Conservation (phyloP, 257 asterid genomes). For the Solanum bukasovii region DNA sequence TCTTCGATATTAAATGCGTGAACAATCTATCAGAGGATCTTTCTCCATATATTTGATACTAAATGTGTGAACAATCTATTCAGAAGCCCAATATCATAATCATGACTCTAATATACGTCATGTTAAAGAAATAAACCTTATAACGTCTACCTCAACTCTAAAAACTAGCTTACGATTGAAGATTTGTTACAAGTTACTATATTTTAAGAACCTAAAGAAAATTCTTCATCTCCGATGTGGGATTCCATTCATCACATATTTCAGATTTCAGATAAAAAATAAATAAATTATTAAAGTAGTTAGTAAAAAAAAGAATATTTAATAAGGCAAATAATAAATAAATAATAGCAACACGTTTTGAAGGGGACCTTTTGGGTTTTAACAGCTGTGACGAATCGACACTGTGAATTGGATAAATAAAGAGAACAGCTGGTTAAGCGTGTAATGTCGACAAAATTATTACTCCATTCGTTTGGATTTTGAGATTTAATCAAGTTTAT, state of each 20-base stretch:
- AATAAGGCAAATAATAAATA: not conserved
- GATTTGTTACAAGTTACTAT: fast-evolving
- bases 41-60: not conserved
- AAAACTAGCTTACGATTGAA: too few species aligned
- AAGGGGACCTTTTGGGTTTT: not conserved
- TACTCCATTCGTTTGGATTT: too few species aligned
- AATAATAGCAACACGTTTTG: not conserved
- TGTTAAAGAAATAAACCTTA: not conserved
- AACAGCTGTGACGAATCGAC: not conserved
- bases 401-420: not conserved
- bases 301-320: not conserved
- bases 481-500: not conserved
- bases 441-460: not conserved
- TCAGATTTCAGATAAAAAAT: not conserved
- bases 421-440: not conserved
- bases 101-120: not conserved
- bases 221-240: not conserved
- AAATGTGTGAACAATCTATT: not conserved
- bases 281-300: not conserved
- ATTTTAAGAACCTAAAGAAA: not conserved
- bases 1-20: not conserved
- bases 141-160: not conserved
- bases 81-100: not conserved
- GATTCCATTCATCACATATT: not conserved
- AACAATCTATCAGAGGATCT: not conserved